phyloP scores from a whole-genome alignment of 2,329 filamentous ascomycete species.

The Sordariomycetes sp. region DNA sequence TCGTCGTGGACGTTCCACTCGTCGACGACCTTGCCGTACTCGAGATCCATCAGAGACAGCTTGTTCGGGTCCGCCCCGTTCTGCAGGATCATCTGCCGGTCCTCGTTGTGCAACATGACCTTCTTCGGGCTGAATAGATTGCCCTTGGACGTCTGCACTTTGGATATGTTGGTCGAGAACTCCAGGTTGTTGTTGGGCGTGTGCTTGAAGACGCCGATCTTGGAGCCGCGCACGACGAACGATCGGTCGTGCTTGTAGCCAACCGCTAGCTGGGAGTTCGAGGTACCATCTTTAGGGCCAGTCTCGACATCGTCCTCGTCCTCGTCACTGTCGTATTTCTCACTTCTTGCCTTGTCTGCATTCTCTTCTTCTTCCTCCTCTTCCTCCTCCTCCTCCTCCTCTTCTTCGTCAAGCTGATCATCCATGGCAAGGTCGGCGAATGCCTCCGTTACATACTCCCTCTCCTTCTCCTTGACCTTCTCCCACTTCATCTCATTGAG shows the following conservation, averaged over 20 bases:
- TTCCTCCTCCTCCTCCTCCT: constrained; percentile 37
- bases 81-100: constrained; percentile 82
- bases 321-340: constrained; percentile 59
- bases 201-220: constrained; percentile 98
- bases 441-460: constrained; percentile 88
- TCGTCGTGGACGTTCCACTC: constrained; percentile 98
- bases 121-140: constrained; percentile 89
- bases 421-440: constrained; percentile 94
- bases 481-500: constrained; percentile 89
- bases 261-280: constrained; percentile 89
- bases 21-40: constrained; percentile 95
- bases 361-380: constrained; percentile 39
- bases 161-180: constrained; percentile 95
- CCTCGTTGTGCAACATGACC: constrained; percentile 89
- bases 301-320: constrained; percentile 69
- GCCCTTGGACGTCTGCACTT: constrained; percentile 80
- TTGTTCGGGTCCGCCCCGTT: constrained; percentile 77
- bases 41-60: constrained; percentile 93
- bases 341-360: constrained; percentile 56
- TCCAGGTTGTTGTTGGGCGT: constrained; percentile 85
- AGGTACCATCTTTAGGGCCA: constrained; percentile 62
- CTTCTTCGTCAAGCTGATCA: constrained; percentile 43
- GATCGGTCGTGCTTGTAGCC: constrained; percentile 96
- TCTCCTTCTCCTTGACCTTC: constrained; percentile 84
- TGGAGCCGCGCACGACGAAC: constrained; percentile 91